A percentile compares a stretch with the other conserved stretches of the same genome.
phyloP scores from a whole-genome alignment of 768 basidiomycete genomes.

The Boletales sp. region DNA sequence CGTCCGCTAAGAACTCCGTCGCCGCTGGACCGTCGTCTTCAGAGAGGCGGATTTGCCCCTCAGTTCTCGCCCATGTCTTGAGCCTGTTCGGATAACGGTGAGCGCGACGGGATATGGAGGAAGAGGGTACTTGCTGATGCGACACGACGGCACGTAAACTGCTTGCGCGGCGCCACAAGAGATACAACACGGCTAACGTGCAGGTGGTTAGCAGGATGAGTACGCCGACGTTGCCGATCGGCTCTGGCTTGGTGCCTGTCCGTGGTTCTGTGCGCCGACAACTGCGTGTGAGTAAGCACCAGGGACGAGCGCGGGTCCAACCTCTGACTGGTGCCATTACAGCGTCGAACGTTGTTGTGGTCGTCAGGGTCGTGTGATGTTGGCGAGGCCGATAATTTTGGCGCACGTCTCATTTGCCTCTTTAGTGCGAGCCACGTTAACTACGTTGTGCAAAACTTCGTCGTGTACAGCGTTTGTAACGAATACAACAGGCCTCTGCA shows the following conservation, averaged over 20 bases:
- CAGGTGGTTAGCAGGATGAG: slow-evolving; percentile 57
- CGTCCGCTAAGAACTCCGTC: slow-evolving; percentile 59
- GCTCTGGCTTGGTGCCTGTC: slow-evolving; percentile 57
- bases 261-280: slow-evolving; percentile 47
- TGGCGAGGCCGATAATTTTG: too few relatives aligned
- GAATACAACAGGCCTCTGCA: neutral
- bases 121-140: slow-evolving; percentile 46
- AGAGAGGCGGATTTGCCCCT: slow-evolving; percentile 64
- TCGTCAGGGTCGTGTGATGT: neutral
- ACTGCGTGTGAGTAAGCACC: neutral
- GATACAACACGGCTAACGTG: slow-evolving; percentile 52
- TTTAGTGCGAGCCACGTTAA: neutral
- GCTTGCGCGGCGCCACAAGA: slow-evolving; percentile 62
- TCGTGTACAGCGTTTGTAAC: too few relatives aligned
- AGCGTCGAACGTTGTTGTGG: neutral
- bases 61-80: slow-evolving; percentile 48
- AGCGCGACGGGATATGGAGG: neutral
- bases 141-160: slow-evolving; percentile 55
- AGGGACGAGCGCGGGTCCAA: neutral
- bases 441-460: too few relatives aligned
- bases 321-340: slow-evolving; percentile 26
- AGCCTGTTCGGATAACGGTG: slow-evolving; percentile 37
- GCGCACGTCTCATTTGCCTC: neutral
- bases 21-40: slow-evolving; percentile 71
- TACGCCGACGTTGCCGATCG: slow-evolving; percentile 53